Conservation (phyloP, 805 yeast species). For the Yamadazyma ubonensis region DNA sequence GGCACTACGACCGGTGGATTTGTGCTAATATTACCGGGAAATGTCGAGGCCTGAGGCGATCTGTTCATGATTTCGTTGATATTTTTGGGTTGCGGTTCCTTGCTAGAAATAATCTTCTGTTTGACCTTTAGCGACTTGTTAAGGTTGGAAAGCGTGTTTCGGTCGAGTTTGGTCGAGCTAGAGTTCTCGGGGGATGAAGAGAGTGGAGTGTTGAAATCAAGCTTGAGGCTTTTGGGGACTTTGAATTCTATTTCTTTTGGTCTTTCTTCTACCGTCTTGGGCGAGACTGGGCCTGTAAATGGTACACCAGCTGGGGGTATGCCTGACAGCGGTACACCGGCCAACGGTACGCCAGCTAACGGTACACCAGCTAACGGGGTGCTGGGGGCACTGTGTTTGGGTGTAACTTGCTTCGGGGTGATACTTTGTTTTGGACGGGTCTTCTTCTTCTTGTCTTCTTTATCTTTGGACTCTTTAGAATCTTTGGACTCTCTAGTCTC, state of each 20-base stretch:
- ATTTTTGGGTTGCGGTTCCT: constrained; percentile 38
- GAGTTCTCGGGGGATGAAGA: constrained; percentile 1
- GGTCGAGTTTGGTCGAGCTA: constrained; percentile 19
- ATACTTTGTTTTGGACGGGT: no score
- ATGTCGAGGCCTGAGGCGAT: constrained; percentile 29
- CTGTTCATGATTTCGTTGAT: constrained; percentile 37
- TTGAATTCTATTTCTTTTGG: no score
- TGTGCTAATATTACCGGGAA: constrained; percentile 11
- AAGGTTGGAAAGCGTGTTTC: constrained; percentile 36
- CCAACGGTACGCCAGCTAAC: no score
- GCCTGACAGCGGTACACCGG: background rate
- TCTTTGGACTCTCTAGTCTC: no score
- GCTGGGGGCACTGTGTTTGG: no score
- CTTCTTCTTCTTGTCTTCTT: background rate
- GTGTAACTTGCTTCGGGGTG: no score
- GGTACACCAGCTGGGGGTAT: background rate
- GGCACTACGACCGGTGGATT: background rate
- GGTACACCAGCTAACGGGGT: no score
- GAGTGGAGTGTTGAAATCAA: background rate
- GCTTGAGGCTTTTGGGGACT: constrained; percentile 2
- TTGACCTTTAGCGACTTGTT: constrained; percentile 45
- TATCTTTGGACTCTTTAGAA: no score
- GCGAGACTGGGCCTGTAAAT: no score
- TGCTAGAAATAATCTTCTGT: constrained; percentile 36
- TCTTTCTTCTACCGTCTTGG: background rate